phyloP scores from a whole-genome alignment of 169 alveolate species.

The Cryptosporidium sp. region DNA sequence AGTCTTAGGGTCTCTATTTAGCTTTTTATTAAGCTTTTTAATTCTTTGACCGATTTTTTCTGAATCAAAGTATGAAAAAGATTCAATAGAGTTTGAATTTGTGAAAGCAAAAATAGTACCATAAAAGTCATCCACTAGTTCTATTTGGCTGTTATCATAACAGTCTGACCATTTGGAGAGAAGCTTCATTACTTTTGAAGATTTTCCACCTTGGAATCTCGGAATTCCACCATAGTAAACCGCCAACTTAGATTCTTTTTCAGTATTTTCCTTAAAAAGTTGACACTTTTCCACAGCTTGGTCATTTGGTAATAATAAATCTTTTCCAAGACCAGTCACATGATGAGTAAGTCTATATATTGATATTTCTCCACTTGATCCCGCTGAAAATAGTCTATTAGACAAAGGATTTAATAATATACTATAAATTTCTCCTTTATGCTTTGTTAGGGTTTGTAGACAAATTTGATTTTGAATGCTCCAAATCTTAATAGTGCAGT shows the following conservation, averaged over 20 bases:
- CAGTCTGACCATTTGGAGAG: slow-evolving; percentile 75
- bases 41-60: slow-evolving; percentile 40
- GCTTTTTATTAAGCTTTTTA: slow-evolving; percentile 37
- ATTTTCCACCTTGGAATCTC: slow-evolving; percentile 44
- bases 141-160: neutral
- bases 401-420: slow-evolving; percentile 37
- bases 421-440: slow-evolving; percentile 82
- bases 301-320: slow-evolving; percentile 48
- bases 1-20: slow-evolving; percentile 21
- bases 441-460: slow-evolving; percentile 86
- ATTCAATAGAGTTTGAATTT: slow-evolving; percentile 42
- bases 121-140: slow-evolving; percentile 27
- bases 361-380: slow-evolving; percentile 75
- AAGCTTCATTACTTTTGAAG: slow-evolving; percentile 73
- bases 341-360: slow-evolving; percentile 76
- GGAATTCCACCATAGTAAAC: slow-evolving; percentile 76
- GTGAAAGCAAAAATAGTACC: slow-evolving; percentile 64
- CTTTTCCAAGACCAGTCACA: slow-evolving; percentile 55
- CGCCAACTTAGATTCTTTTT: slow-evolving; percentile 33
- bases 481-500: slow-evolving; percentile 89
- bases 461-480: slow-evolving; percentile 85
- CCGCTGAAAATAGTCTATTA: slow-evolving; percentile 72
- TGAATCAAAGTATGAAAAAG: slow-evolving; percentile 53
- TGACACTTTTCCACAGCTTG: slow-evolving; percentile 26
- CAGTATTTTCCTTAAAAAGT: slow-evolving; percentile 39